Base-by-base conservation (phyloP, 768 basidiomycete genomes). In the Nevesoporus exiguus region DNA sequence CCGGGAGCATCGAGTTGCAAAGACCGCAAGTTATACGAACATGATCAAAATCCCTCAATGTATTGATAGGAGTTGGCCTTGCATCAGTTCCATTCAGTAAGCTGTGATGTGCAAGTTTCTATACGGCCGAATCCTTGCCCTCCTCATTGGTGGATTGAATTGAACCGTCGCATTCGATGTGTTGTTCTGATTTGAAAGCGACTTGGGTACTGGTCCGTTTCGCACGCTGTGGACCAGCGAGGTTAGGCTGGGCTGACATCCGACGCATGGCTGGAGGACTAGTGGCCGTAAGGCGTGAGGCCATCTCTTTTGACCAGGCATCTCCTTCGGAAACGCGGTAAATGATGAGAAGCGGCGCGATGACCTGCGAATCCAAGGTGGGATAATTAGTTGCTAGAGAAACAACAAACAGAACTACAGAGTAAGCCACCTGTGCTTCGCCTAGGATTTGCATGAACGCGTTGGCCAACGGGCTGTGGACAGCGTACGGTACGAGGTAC, bases 341-440 rank as follows among this genome's bases (percentile, higher is more conserved):
- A 34, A 77, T 77, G 51, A 80, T 79, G 22, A 79, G 68, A 55
- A 77, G 75, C 0, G 74, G 73, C 11, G 78, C 77, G 29, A 78
- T 72, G 65, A 76, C 71, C 78, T 79, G 56, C 2, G 15, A n/a
- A 46, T 42, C 24, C 9, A 30, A 14, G 30, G 39, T 14, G 6
- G 11, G 36, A 5, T 15, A 7, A 34, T 54, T 27, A 55, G 47
- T 24, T 15, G 1, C n/a, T 7, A 33, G 33, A 31, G 22, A 15
- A 10, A 24, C 36, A 6, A 17, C 10, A 30, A 9, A 29, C 1
- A 4, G 11, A 27, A 27, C 6, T 1, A 25, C 30, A 30, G 10
- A 43, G 19, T 11, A 39, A 33, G 45, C 48, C 30, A 70, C 69
- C 63, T 70, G 69, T 0, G 65, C 59, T 31, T 70, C 60, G 19